Conservation (phyloP, 345 rosid genomes). For the Ceriops decandra region DNA sequence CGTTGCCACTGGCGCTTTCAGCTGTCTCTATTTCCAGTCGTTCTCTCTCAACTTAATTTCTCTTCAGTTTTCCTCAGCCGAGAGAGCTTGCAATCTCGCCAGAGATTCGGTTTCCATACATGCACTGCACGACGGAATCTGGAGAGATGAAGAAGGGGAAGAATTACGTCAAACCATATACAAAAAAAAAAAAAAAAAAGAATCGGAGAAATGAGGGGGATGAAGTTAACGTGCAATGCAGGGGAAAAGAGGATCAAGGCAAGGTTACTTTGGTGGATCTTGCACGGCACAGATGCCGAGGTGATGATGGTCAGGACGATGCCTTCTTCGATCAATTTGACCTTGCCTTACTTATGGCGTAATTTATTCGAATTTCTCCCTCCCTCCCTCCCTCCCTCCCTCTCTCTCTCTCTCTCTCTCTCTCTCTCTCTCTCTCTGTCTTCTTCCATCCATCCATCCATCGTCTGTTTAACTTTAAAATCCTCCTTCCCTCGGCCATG, state of each 20-base stretch:
- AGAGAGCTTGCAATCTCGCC: constrained; percentile 39
- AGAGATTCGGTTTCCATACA: constrained; percentile 18
- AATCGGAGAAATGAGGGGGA: constrained; percentile 6
- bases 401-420: too few relatives aligned
- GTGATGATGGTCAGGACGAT: constrained; percentile 23
- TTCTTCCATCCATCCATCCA: background rate
- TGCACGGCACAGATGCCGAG: constrained; percentile 44
- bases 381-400: constrained; percentile 1
- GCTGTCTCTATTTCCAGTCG: background rate
- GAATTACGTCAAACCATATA: background rate
- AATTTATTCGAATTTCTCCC: constrained; percentile 41
- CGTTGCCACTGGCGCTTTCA: too few relatives aligned
- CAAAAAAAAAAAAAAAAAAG: background rate
- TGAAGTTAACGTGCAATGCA: constrained; percentile 57
- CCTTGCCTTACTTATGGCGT: constrained; percentile 54
- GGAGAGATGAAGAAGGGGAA: constrained; percentile 5
- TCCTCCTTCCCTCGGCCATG: background rate
- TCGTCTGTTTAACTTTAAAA: background rate
- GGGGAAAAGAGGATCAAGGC: constrained; percentile 39
- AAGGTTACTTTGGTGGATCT: constrained; percentile 31
- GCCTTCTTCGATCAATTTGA: constrained; percentile 35
- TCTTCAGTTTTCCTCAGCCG: constrained; percentile 8
- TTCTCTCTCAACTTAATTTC: background rate
- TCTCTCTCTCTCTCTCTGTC: too few relatives aligned
- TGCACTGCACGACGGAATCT: background rate